These are phyloP conservation scores for Pueraria montana DNA, from an alignment of 306 rosid genomes.

Conservation along the genomic window DNA sequence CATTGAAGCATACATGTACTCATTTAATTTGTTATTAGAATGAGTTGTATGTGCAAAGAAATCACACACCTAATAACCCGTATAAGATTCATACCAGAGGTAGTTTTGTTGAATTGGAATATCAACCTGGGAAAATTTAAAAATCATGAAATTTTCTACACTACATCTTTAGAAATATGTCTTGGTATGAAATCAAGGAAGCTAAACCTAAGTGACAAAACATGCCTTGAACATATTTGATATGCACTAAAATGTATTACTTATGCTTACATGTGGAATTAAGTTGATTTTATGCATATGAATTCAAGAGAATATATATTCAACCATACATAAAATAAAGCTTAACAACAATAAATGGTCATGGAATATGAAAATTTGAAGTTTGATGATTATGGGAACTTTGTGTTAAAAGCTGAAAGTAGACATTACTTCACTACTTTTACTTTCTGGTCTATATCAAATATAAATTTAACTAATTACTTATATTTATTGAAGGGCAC, in stretches of 20 bases:
- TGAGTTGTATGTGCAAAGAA: constrained; percentile 27
- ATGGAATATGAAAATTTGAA: background rate
- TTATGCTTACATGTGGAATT: background rate
- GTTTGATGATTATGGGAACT: background rate
- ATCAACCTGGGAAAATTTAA: constrained; percentile 66
- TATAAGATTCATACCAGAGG: constrained; percentile 66
- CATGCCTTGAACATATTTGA: background rate
- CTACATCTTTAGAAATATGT: constrained; percentile 2
- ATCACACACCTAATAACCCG: constrained; percentile 44
- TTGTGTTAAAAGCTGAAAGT: background rate
- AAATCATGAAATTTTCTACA: constrained; percentile 38
- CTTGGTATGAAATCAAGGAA: background rate
- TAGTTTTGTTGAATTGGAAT: constrained; percentile 83
- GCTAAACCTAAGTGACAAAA: background rate
- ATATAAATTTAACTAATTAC: too few relatives aligned
- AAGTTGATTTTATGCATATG: too few relatives aligned
- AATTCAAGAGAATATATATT: background rate
- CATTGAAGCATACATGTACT: constrained; percentile 7
- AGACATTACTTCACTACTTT: too few relatives aligned
- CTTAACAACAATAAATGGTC: background rate
- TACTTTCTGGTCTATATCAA: too few relatives aligned
- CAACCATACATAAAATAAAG: background rate
- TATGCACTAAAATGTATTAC: background rate
- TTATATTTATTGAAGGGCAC: too few relatives aligned
- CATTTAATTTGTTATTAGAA: constrained; percentile 1